A percentile compares a stretch with the other conserved stretches of the same genome.
These are phyloP conservation scores for Trichoderma sp. DNA, from an alignment of 2,329 filamentous ascomycete species.

Conservation along the genomic window DNA sequence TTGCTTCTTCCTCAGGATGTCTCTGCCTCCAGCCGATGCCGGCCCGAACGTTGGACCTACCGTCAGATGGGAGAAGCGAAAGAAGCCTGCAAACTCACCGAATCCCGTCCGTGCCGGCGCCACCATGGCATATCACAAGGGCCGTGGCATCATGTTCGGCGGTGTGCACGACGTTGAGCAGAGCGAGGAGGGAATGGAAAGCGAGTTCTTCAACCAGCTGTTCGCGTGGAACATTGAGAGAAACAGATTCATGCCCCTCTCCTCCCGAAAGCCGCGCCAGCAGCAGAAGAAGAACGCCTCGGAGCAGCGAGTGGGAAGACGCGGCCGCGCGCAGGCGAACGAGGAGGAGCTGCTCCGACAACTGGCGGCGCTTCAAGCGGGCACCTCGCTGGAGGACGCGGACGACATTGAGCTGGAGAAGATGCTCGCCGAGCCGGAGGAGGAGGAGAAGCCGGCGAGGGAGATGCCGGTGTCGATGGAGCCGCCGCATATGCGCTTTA, in stretches of 20 bases:
- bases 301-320: conserved; percentile 60
- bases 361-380: conserved; percentile 80
- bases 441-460: conserved; percentile 60
- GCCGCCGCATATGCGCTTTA: conserved; percentile 88
- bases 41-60: conserved; percentile 66
- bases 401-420: conserved; percentile 55
- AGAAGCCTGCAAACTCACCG: conserved; percentile 87
- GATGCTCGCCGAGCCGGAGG: conserved; percentile 55
- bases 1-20: conserved; percentile 87
- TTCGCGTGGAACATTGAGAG: conserved; percentile 95
- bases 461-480: conserved; percentile 73
- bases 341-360: conserved; percentile 89
- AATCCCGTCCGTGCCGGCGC: conserved; percentile 82
- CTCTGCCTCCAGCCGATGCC: conserved; percentile 68
- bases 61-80: conserved; percentile 89
- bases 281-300: conserved; percentile 59
- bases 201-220: conserved; percentile 91
- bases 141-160: conserved; percentile 88
- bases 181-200: conserved; percentile 92
- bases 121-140: conserved; percentile 93
- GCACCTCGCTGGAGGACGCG: conserved; percentile 60
- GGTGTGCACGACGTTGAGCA: conserved; percentile 92
- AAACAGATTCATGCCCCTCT: conserved; percentile 89
- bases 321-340: conserved; percentile 81
- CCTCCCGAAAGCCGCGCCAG: conserved; percentile 71